Evolutionary conservation across 345 rosid genomes (phyloP), one percentile per base, ranked within the genome.

Genomic region (Microthlaspi erraticum): DNA sequence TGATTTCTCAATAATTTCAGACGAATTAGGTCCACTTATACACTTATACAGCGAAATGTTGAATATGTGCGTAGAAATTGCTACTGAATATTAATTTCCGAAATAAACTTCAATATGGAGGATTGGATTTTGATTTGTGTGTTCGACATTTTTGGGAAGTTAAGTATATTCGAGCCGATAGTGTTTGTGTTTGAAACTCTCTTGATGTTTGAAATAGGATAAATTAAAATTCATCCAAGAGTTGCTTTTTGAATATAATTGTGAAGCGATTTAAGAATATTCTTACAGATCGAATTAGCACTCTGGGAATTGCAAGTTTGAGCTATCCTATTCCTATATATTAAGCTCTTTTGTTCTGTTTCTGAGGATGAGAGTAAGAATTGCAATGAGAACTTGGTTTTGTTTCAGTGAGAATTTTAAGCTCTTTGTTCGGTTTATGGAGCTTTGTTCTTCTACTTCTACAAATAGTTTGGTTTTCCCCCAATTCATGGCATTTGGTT

Each of bases 271-370:
- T 26, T 26, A 26, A 26, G 2, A 26, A 3, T 26, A 26, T 26
- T 26, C n/a, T 26, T 26, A 26, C 29, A 26, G 29, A 49, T 20
- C 13, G 50, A 66, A 38, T 50, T 37, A 66, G 46, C 55, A 46
- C 44, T 63, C 43, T 44, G 29, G 50, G n/a, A 38, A 19, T 65
- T 51, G 6, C n/a, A 13, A 37, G 34, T 51, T 66, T 20, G 49
- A 19, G 37, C 14, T n/a, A 1, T 50, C 38, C 10, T 50, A 6
- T n/a, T n/a, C n/a, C n/a, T n/a, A n/a, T n/a, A 11, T n/a, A 39
- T 52, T 19, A 9, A 48, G 36, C 10, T 64, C 8, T 12, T 48
- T 48, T 49, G 58, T 36, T 65, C 1, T 45, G 9, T 34, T 64
- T 48, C 5, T 23, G 23, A 18, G 34, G 8, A 36, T 7, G 48